Base-by-base conservation (phyloP, 495 filamentous ascomycete genomes). In the Margaritispora aquatica region DNA sequence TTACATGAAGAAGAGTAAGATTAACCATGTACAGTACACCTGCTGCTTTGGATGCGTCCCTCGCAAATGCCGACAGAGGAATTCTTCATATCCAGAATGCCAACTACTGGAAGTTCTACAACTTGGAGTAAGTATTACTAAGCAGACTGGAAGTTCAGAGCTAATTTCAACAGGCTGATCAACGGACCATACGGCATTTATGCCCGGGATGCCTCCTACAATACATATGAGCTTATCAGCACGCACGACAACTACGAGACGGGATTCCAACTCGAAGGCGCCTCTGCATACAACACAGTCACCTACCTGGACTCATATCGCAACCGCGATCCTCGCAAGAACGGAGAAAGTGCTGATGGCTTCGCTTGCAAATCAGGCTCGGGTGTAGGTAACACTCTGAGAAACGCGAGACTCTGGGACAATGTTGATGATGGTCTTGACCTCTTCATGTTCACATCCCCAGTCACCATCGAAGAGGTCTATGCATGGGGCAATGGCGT, bases 361-460 rank as follows among this genome's bases (percentile, higher is more conserved):
- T 67, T 70, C 29, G 68, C 61, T 9, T 65, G 63, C 57, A 70
- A 70, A 26, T 64, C 67, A 44, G 68, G 68, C 1, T 49, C 31
- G 8, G 68, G 68, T 2, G 64, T 58, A 5, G 68, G 68, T 13
- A 70, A 70, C 48, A 26, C 63, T 0, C 34, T 70, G 36, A 54
- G 56, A 21, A 64, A 64, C 24, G 64, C 67, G 15, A 49, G 68
- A 19, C 52, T 70, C 9, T 70, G 68, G 68, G 57, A 69, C 51
- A 70, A 70, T 27, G 68, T 70, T 21, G 68, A 70, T 51, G 68
- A 70, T 50, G 68, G 68, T 17, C 58, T 70, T 23, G 68, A 70
- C 56, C 64, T 70, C 2, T 70, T 61, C 49, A 59, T 64, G 51
- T 70, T 70, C 47, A 61, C 58, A 23, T 69, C 67, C 2, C 38